Percentiles rank a stretch among this genome's conserved stretches.
phyloP scores from a whole-genome alignment of 169 alveolate genomes.

The Cryptosporidium xiaoi region DNA sequence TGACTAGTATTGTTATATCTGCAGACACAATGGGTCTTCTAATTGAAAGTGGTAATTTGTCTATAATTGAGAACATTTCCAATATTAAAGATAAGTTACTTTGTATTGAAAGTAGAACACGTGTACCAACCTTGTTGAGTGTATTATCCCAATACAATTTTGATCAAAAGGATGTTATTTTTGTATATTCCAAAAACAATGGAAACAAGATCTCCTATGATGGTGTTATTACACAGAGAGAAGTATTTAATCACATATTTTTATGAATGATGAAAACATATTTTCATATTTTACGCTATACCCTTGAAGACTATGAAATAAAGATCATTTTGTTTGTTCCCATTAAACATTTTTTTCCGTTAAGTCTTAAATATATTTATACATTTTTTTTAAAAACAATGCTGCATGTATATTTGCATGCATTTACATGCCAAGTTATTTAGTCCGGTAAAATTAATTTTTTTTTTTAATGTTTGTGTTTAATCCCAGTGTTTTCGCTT shows the following conservation, averaged over 20 bases:
- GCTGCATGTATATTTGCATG: no score
- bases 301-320: no score
- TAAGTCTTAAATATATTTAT: no score
- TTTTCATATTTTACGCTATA: no score
- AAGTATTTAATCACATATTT: slow-evolving; percentile 11
- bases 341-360: no score
- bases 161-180: slow-evolving; percentile 4
- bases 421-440: no score
- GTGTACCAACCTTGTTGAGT: slow-evolving; percentile 13
- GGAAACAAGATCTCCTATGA: slow-evolving; percentile 36
- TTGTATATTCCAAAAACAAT: slow-evolving; percentile 17
- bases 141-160: slow-evolving; percentile 14
- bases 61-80: slow-evolving; percentile 11
- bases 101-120: slow-evolving; percentile 24
- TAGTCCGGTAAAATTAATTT: no score
- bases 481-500: no score
- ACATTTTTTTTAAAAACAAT: no score
- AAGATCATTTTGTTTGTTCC: no score
- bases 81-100: slow-evolving; percentile 20
- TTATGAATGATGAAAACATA: no score
- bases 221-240: slow-evolving; percentile 48
- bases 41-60: slow-evolving; percentile 10
- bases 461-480: no score
- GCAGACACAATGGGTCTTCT: slow-evolving; percentile 8
- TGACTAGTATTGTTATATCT: slow-evolving; percentile 35